A percentile compares a stretch with the other conserved stretches of the same genome.
phyloP scores from a whole-genome alignment of 305 asterid species.

The Andrographis paniculata region DNA sequence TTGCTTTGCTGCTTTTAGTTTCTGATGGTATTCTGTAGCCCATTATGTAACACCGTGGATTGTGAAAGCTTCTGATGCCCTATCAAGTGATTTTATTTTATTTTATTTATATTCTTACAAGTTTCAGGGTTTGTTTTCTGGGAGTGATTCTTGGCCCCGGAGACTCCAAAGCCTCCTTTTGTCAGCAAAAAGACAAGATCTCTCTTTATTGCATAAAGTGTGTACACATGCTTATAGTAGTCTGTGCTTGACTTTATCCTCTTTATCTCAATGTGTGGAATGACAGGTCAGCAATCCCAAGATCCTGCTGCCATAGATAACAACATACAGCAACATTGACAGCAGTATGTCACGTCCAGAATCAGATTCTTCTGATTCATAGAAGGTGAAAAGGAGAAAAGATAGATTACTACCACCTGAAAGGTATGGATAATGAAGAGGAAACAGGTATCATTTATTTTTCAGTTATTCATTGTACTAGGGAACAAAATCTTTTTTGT shows the following conservation, averaged over 20 bases:
- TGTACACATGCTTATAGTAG: neutral
- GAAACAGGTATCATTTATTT: neutral
- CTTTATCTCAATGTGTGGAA: slow-evolving; percentile 1
- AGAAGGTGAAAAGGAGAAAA: slow-evolving; percentile 2
- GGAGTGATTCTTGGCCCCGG: slow-evolving; percentile 18
- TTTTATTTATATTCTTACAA: slow-evolving; percentile 10
- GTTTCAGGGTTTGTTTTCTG: slow-evolving; percentile 25
- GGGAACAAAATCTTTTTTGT: slow-evolving; percentile 18
- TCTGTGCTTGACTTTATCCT: neutral
- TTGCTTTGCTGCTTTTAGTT: slow-evolving; percentile 1
- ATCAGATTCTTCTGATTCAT: slow-evolving; percentile 17
- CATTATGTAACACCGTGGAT: slow-evolving; percentile 11
- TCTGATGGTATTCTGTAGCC: slow-evolving; percentile 1
- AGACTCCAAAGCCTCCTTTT: slow-evolving; percentile 8
- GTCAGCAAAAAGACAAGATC: slow-evolving; percentile 17
- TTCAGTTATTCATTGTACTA: neutral
- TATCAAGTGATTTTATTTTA: slow-evolving; percentile 6
- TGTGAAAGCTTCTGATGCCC: slow-evolving; percentile 22
- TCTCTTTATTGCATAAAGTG: slow-evolving; percentile 15
- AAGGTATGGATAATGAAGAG: neutral
- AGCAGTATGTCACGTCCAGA: slow-evolving; percentile 11
- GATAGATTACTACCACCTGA: neutral
- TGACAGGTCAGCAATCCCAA: slow-evolving; percentile 20
- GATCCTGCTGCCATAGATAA: slow-evolving; percentile 3
- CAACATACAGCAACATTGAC: slow-evolving; percentile 1